Percentiles rank a stretch among this genome's conserved stretches.
Evolutionary conservation across 2,329 filamentous ascomycete genomes (phyloP).

Genomic region (Fusarium clavum): DNA sequence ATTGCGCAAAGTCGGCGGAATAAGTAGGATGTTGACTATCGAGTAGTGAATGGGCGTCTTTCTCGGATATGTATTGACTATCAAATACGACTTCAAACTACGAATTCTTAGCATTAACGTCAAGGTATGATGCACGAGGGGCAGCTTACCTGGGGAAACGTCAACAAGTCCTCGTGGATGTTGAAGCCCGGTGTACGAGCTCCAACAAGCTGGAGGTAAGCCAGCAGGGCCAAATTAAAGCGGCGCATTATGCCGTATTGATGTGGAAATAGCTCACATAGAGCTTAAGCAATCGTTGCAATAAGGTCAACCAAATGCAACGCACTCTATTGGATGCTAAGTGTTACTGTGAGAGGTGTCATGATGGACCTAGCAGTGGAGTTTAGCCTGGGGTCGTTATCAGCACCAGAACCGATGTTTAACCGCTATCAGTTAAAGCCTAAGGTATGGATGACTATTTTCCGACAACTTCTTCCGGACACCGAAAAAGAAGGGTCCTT

Average conservation of each 20-base stretch:
- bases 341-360: constrained; percentile 48
- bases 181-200: constrained; percentile 75
- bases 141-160: constrained; percentile 80
- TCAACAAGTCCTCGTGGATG: constrained; percentile 88
- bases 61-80: constrained; percentile 76
- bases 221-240: constrained; percentile 58
- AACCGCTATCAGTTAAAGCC: neutral
- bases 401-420: neutral
- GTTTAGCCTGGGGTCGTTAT: constrained; percentile 38
- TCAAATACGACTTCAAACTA: constrained; percentile 86
- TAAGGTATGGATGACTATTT: neutral
- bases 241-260: constrained; percentile 62
- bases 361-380: constrained; percentile 46
- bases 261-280: constrained; percentile 45
- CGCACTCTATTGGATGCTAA: constrained; percentile 22
- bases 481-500: constrained; percentile 25
- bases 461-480: constrained; percentile 10
- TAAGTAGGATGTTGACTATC: constrained; percentile 55
- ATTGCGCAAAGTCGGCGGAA: constrained; percentile 55
- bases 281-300: constrained; percentile 31
- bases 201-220: constrained; percentile 57
- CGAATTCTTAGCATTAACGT: constrained; percentile 22
- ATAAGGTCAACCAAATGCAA: constrained; percentile 20
- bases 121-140: constrained; percentile 3
- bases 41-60: constrained; percentile 74